These are phyloP conservation scores for Carex parvula DNA, from an alignment of 176 grass and related monocot species.

Conservation along the genomic window DNA sequence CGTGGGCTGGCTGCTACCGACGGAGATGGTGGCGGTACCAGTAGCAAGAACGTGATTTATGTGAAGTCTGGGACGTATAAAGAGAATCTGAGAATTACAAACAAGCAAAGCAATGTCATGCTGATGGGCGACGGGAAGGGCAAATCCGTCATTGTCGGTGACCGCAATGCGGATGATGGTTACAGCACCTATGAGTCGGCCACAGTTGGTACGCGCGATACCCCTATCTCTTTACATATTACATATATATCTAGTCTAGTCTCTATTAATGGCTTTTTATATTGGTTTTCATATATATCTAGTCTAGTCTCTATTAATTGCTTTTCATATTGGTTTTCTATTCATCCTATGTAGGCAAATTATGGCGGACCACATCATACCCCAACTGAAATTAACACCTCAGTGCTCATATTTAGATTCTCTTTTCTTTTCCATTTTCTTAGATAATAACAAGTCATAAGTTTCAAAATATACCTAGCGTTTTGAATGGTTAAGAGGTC, in stretches of 20 bases:
- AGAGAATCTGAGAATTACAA: conserved; percentile 53
- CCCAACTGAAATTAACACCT: background rate
- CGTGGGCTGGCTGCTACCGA: background rate
- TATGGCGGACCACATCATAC: background rate
- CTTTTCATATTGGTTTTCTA: background rate
- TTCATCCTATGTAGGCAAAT: background rate
- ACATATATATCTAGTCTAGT: background rate
- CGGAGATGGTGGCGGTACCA: background rate
- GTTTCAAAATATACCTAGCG: background rate
- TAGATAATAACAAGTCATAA: background rate
- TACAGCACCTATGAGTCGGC: conserved; percentile 57
- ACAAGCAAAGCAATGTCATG: conserved; percentile 54
- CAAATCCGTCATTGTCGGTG: conserved; percentile 61
- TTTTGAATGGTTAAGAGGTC: background rate
- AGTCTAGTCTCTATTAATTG: background rate
- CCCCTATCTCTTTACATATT: background rate
- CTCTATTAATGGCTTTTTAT: conserved; percentile 2
- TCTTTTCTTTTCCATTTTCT: background rate
- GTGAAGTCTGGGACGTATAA: conserved; percentile 75
- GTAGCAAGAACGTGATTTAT: conserved; percentile 53
- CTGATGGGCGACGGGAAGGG: conserved; percentile 81
- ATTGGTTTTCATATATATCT: background rate
- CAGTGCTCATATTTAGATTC: background rate
- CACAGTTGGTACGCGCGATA: conserved; percentile 51
- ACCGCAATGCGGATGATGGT: conserved; percentile 42